Evolutionary conservation across 2,329 filamentous ascomycete genomes (phyloP).

Genomic region (Scytalidium sp.): DNA sequence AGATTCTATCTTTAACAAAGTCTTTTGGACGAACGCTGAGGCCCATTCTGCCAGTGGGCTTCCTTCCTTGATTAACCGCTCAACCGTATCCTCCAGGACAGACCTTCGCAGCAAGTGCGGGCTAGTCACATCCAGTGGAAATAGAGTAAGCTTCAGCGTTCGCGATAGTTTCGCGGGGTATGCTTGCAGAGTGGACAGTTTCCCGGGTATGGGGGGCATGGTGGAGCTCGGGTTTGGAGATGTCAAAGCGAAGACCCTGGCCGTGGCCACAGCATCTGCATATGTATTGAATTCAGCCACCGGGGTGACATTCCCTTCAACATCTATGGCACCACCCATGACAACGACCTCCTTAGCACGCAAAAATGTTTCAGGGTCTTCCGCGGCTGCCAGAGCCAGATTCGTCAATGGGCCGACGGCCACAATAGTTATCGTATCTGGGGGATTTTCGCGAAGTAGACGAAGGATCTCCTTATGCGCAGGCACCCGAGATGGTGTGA

Average conservation of each 20-base stretch:
- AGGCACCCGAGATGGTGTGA: conserved; percentile 70
- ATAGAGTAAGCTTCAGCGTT: conserved; percentile 64
- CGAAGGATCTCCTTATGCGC: conserved; percentile 89
- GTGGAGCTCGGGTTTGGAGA: conserved; percentile 72
- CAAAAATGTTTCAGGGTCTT: conserved; percentile 87
- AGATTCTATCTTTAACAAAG: conserved; percentile 65
- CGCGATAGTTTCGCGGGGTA: conserved; percentile 65
- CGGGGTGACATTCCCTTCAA: conserved; percentile 80
- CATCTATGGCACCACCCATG: conserved; percentile 85
- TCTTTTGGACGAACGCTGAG: conserved; percentile 66
- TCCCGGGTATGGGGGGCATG: conserved; percentile 66
- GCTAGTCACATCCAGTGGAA: conserved; percentile 75
- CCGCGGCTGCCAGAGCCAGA: conserved; percentile 79
- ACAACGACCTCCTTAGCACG: conserved; percentile 87
- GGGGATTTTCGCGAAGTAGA: conserved; percentile 76
- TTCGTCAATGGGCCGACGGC: conserved; percentile 93
- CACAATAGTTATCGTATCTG: conserved; percentile 83
- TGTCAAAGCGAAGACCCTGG: conserved; percentile 74
- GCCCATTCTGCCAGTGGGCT: conserved; percentile 75
- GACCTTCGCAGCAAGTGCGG: conserved; percentile 62
- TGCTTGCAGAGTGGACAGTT: conserved; percentile 47
- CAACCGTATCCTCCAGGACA: conserved; percentile 56
- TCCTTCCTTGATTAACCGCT: conserved; percentile 53
- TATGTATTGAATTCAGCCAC: conserved; percentile 94
- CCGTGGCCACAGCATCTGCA: conserved; percentile 77